Evolutionary conservation across 2,329 filamentous ascomycete genomes (phyloP).

Genomic region (Trichoderma sp.): DNA sequence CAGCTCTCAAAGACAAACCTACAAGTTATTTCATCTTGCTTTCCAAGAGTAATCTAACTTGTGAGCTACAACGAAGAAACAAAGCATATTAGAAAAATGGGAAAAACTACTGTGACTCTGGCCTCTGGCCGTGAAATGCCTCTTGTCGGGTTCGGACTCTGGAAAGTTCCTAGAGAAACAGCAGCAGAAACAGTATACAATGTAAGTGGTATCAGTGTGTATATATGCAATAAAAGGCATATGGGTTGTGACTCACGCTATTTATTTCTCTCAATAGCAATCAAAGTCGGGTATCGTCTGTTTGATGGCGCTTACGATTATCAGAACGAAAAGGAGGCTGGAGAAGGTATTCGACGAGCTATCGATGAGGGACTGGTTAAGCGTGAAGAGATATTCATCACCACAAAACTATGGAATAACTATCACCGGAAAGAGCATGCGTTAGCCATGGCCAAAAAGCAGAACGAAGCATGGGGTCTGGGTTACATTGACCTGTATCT

Average conservation of each 20-base stretch:
- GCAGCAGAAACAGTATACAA: slow-evolving; percentile 64
- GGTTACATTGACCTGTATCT: slow-evolving; percentile 88
- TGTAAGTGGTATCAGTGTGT: not conserved
- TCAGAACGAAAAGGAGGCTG: slow-evolving; percentile 66
- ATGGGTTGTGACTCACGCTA: not conserved
- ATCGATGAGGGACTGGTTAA: slow-evolving; percentile 61
- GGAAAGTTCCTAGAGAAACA: slow-evolving; percentile 60
- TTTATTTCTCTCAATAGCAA: slow-evolving; percentile 31
- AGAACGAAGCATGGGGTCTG: slow-evolving; percentile 76
- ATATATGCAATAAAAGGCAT: not conserved
- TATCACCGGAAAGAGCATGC: slow-evolving; percentile 80
- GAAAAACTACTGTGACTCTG: not conserved
- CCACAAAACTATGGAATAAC: slow-evolving; percentile 87
- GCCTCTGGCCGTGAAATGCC: not conserved
- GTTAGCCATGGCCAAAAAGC: slow-evolving; percentile 69
- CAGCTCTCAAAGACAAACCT: not conserved
- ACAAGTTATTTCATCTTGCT: not conserved
- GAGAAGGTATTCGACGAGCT: slow-evolving; percentile 60
- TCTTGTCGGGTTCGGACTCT: slow-evolving; percentile 62
- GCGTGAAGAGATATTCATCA: slow-evolving; percentile 80
- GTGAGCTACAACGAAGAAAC: not conserved
- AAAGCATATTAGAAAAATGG: not conserved
- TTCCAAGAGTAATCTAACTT: not conserved
- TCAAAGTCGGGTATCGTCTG: slow-evolving; percentile 55
- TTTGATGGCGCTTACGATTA: slow-evolving; percentile 60